Base-by-base conservation (phyloP, 345 rosid species). In the Gossypium raimondii region DNA sequence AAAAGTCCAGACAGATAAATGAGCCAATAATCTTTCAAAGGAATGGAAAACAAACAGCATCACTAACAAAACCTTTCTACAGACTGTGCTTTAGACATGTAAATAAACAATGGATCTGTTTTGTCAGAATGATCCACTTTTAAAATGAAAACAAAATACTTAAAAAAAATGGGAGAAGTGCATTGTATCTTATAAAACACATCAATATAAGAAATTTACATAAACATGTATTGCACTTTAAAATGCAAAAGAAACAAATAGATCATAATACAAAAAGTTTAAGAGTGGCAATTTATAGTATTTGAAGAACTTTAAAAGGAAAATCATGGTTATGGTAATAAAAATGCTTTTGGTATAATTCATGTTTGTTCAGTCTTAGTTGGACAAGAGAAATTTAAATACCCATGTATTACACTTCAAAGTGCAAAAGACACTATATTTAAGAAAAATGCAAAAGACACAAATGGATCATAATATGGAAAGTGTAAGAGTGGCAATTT, bases 41-140 rank as follows among this genome's bases (percentile, higher is more conserved):
- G 55, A 66, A 66, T 45, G 8, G 18, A 8, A 7, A 66, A 22
- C 34, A 66, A 44, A 45, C 52, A 22, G 29, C 29, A 65, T 13
- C 50, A 18, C 38, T 44, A 7, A 59, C 20, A 48, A 48, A 67
- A 22, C 9, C 18, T 50, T 22, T 44, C 4, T 22, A 67, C 2
- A 3, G 55, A 47, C 38, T 7, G 2, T 43, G 18, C 20, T 45
- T 67, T 22, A 22, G 3, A 47, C 53, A 47, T 12, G 11, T 24
- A 45, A 67, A 3, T 11, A 66, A 45, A 67, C 25, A 22, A 45
- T 4, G 34, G 7, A 14, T 66, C 13, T 6, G n/a, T 29, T 66
- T 66, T 77, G 27, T 79, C 22, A 79, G 24, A 45, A 64, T 18
- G 51, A 43, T 64, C 16, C 7, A 1, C 51, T 43, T 11, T 57